Conservation (phyloP, 2,329 filamentous ascomycete species). For the Mycogone perniciosa region DNA sequence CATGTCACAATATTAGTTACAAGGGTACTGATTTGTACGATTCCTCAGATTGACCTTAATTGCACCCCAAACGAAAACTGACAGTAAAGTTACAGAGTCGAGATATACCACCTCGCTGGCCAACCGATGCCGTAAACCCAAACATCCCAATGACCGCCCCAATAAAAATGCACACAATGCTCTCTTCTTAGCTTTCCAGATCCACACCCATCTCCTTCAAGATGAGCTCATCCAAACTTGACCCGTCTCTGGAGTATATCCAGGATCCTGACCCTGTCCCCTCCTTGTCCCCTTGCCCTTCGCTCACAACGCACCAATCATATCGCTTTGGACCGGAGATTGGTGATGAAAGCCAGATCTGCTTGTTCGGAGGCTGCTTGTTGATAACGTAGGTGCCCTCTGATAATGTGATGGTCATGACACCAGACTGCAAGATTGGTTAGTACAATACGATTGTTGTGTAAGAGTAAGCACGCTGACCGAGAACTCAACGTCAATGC, state of each 20-base stretch:
- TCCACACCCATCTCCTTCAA: conserved; percentile 69
- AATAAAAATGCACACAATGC: conserved; percentile 14
- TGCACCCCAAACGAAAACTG: neutral
- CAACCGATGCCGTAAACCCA: neutral
- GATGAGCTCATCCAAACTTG: conserved; percentile 65
- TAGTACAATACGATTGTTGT: neutral
- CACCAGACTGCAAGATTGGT: conserved; percentile 59
- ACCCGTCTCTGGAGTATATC: conserved; percentile 84
- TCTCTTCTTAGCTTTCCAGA: conserved; percentile 31
- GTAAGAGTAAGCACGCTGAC: conserved; percentile 43
- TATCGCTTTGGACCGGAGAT: conserved; percentile 88
- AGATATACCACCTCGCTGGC: neutral
- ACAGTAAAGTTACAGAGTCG: neutral
- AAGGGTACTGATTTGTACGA: too few relatives aligned
- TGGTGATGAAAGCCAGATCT: conserved; percentile 93
- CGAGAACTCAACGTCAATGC: conserved; percentile 83
- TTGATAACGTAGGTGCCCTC: conserved; percentile 88
- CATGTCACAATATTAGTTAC: too few relatives aligned
- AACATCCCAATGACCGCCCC: neutral
- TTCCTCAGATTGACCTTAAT: too few relatives aligned
- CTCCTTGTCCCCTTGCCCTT: conserved; percentile 68
- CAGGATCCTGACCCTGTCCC: conserved; percentile 68
- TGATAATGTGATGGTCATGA: conserved; percentile 68
- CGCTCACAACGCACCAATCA: conserved; percentile 74
- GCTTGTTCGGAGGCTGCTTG: conserved; percentile 97